phyloP scores from a whole-genome alignment of 2,329 filamentous ascomycete genomes.

The Piedraia hortae region DNA sequence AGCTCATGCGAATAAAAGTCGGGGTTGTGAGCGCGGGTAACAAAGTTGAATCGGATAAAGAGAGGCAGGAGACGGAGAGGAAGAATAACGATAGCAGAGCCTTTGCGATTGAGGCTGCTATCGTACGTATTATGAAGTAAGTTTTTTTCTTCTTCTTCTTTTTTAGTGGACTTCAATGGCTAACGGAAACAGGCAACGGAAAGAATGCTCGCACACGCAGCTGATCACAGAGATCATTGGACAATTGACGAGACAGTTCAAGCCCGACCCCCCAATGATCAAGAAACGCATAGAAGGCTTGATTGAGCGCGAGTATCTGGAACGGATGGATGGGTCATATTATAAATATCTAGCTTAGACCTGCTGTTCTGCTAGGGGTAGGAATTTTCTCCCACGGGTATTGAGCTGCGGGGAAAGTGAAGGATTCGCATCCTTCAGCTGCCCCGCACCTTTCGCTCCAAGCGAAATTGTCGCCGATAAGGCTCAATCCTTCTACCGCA shows the following conservation, averaged over 20 bases:
- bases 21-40: conserved; percentile 56
- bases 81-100: conserved; percentile 46
- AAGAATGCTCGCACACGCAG: conserved; percentile 39
- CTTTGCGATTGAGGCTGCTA: conserved; percentile 45
- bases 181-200: conserved; percentile 33
- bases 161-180: conserved; percentile 1
- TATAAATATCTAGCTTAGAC: conserved; percentile 44
- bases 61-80: conserved; percentile 42
- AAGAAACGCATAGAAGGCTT: conserved; percentile 59
- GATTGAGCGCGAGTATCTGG: conserved; percentile 50
- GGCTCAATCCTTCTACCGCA: no score
- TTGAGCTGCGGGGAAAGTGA: no score
- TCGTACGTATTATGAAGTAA: conserved; percentile 70
- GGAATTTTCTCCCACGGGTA: no score
- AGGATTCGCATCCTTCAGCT: no score
- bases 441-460: no score
- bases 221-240: conserved; percentile 44
- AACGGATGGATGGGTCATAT: conserved; percentile 42
- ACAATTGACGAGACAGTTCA: conserved; percentile 43
- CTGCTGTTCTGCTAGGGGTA: background rate
- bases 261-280: conserved; percentile 48
- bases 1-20: conserved; percentile 67
- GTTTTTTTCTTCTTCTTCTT: conserved; percentile 11
- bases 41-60: conserved; percentile 50
- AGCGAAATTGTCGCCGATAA: no score